Evolutionary conservation across 441 rosid genomes (phyloP).

Genomic region (Gossypium trilobum): DNA sequence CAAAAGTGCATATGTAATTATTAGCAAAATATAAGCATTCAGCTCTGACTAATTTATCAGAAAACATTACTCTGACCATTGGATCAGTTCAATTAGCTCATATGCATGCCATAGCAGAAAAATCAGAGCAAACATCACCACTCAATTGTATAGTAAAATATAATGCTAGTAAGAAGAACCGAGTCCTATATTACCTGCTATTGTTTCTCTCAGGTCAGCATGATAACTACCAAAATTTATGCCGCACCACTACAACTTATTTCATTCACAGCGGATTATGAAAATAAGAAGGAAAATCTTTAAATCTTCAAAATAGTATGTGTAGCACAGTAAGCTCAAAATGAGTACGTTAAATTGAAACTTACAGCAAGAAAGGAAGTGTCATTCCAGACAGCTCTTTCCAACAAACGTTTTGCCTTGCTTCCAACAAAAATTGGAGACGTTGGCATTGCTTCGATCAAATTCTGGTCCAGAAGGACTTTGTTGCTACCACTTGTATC

Average conservation of each 20-base stretch:
- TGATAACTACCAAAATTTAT: neutral
- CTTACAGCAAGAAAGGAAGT: conserved; percentile 68
- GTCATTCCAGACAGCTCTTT: conserved; percentile 74
- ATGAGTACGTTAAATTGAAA: conserved; percentile 6
- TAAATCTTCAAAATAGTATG: neutral
- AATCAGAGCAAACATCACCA: neutral
- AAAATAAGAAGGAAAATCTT: neutral
- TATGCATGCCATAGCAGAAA: neutral
- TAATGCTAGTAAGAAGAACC: neutral
- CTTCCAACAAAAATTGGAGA: conserved; percentile 72
- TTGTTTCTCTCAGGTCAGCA: neutral
- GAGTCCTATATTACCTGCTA: neutral
- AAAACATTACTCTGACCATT: neutral
- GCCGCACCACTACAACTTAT: neutral
- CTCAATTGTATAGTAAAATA: neutral
- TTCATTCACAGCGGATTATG: neutral
- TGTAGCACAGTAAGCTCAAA: neutral
- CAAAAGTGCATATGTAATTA: conserved; percentile 8
- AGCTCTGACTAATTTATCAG: neutral
- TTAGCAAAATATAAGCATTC: neutral
- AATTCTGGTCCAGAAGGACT: conserved; percentile 68
- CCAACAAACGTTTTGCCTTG: conserved; percentile 59
- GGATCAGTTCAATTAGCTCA: neutral
- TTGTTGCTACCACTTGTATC: conserved; percentile 57
- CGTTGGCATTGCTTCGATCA: conserved; percentile 68